These are phyloP conservation scores for Citropsis articulata DNA, from an alignment of 345 rosid genomes.

Conservation along the genomic window DNA sequence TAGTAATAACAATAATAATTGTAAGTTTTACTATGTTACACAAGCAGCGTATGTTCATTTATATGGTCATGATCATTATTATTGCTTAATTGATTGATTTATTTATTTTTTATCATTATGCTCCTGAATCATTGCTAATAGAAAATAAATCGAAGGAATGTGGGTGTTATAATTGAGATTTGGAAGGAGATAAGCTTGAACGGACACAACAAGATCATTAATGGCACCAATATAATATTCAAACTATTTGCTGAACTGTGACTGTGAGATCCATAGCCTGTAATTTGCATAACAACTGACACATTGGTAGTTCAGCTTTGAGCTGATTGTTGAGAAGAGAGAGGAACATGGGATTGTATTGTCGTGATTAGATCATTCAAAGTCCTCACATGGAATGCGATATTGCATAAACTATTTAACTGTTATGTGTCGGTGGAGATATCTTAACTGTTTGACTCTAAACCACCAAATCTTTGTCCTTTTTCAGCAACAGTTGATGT, in stretches of 20 bases:
- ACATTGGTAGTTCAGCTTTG: neutral
- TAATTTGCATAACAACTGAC: neutral
- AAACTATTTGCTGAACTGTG: neutral
- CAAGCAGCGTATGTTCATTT: neutral
- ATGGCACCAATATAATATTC: neutral
- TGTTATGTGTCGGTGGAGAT: slow-evolving; percentile 4
- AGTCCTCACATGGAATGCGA: slow-evolving; percentile 27
- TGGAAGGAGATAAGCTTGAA: slow-evolving; percentile 1
- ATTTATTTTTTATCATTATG: neutral
- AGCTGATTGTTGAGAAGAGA: neutral
- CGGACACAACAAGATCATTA: too few species aligned
- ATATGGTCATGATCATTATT: neutral
- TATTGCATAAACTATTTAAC: neutral
- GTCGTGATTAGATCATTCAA: slow-evolving; percentile 21
- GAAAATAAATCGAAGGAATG: neutral
- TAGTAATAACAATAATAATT: neutral
- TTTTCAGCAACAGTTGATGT: neutral
- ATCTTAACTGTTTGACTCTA: neutral
- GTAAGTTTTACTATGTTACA: neutral
- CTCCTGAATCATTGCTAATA: neutral
- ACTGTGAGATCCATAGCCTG: neutral
- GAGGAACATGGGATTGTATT: slow-evolving; percentile 29
- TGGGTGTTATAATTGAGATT: slow-evolving; percentile 5
- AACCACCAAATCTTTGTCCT: neutral
- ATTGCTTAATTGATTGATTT: neutral